Percentiles rank a stretch among this genome's conserved stretches.
Conservation (phyloP, 2,329 filamentous ascomycete species). For the Diplodia scrobiculata region DNA sequence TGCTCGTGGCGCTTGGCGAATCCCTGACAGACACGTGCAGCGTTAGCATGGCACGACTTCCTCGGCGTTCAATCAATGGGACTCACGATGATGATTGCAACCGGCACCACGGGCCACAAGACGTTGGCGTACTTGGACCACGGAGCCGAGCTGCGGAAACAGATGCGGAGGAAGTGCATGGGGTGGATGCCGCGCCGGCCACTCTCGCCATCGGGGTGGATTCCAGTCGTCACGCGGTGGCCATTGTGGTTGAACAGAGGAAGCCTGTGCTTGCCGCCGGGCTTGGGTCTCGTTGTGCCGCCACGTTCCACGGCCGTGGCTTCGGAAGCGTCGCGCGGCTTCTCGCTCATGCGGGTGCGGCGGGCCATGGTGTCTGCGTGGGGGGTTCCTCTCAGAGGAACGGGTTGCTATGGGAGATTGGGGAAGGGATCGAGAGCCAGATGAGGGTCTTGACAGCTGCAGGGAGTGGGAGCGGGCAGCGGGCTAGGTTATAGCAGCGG, state of each 20-base stretch:
- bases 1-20: slow-evolving; percentile 60
- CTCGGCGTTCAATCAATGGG: slow-evolving; percentile 11
- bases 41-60: slow-evolving; percentile 31
- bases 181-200: slow-evolving; percentile 68
- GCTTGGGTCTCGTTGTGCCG: slow-evolving; percentile 25
- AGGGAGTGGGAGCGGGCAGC: not conserved
- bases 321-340: slow-evolving; percentile 10
- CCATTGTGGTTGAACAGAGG: slow-evolving; percentile 49
- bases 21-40: slow-evolving; percentile 39
- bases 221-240: slow-evolving; percentile 47
- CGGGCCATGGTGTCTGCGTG: slow-evolving; percentile 11
- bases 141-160: slow-evolving; percentile 64
- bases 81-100: slow-evolving; percentile 65
- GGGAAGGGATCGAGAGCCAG: not conserved
- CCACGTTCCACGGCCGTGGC: slow-evolving; percentile 25
- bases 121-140: slow-evolving; percentile 68
- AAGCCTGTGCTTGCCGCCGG: not conserved
- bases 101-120: slow-evolving; percentile 74
- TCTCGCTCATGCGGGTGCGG: slow-evolving; percentile 13
- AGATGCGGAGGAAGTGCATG: slow-evolving; percentile 63
- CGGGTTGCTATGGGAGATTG: not conserved
- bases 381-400: not conserved
- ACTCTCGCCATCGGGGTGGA: slow-evolving; percentile 64
- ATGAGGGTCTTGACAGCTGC: slow-evolving; percentile 7
- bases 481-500: not conserved